Conservation (phyloP, 352 stramenopile species). For the Blastocystis sp. region DNA sequence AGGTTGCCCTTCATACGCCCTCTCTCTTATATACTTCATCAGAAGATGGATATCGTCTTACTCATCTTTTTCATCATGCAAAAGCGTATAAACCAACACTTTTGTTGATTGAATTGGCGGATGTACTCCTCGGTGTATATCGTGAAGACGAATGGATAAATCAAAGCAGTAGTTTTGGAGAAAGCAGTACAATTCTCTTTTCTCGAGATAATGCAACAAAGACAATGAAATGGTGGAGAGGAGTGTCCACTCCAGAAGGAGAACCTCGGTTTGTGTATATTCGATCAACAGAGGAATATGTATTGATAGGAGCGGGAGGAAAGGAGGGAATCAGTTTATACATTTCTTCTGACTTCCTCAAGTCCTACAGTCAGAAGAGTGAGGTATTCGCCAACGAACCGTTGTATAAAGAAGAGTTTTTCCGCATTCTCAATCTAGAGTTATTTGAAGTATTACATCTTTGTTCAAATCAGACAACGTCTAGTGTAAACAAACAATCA, state of each 20-base stretch:
- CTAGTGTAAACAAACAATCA: slow-evolving; percentile 4
- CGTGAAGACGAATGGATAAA: slow-evolving; percentile 4
- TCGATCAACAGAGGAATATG: background rate
- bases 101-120: background rate
- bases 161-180: background rate
- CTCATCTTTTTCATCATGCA: background rate
- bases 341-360: background rate
- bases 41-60: background rate
- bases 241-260: background rate
- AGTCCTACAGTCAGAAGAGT: background rate
- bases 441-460: background rate
- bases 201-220: background rate
- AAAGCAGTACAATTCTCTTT: background rate
- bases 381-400: background rate
- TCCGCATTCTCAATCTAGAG: background rate
- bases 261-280: background rate
- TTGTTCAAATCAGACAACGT: background rate
- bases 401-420: background rate
- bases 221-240: background rate
- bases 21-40: background rate
- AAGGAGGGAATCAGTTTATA: background rate
- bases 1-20: background rate
- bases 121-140: background rate
- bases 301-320: slow-evolving; percentile 19
- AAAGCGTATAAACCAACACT: background rate